Conservation (phyloP, 805 yeast genomes). For the Starmera quercuum region DNA sequence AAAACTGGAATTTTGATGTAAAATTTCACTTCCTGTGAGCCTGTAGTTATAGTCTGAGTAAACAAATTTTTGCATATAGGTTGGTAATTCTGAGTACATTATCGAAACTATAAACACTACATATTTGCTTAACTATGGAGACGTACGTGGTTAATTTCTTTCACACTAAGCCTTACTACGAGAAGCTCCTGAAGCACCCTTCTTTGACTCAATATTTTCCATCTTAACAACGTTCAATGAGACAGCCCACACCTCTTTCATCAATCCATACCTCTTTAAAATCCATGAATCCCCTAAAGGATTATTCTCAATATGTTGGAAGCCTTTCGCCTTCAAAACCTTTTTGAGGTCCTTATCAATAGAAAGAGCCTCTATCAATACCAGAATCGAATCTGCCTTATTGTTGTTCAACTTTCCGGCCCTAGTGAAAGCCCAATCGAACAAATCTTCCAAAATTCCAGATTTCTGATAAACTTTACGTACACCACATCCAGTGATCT, state of each 20-base stretch:
- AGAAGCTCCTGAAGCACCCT: slow-evolving; percentile 14
- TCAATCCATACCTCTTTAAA: slow-evolving; percentile 11
- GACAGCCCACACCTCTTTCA: slow-evolving; percentile 18
- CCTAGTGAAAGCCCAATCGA: slow-evolving; percentile 52
- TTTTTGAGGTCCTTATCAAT: slow-evolving; percentile 37
- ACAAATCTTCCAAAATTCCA: slow-evolving; percentile 55
- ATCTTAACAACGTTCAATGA: slow-evolving; percentile 13
- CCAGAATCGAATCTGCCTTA: slow-evolving; percentile 25
- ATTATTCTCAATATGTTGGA: slow-evolving; percentile 25
- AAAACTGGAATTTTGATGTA: too few relatives aligned
- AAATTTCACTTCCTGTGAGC: too few relatives aligned
- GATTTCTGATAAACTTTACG: slow-evolving; percentile 61
- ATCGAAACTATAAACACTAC: too few relatives aligned
- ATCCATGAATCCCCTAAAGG: slow-evolving; percentile 7
- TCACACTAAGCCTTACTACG: not conserved
- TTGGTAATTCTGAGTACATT: too few relatives aligned
- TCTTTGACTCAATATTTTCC: slow-evolving; percentile 9
- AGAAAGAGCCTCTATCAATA: slow-evolving; percentile 42
- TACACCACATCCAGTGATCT: slow-evolving; percentile 51
- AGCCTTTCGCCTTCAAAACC: slow-evolving; percentile 34
- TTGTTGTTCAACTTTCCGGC: slow-evolving; percentile 31
- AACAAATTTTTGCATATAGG: too few relatives aligned
- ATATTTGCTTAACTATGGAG: too few relatives aligned
- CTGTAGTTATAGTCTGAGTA: too few relatives aligned
- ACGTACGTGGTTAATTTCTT: too few relatives aligned